Evolutionary conservation across 257 asterid genomes (phyloP).

Genomic region (Parsonsia alboflavescens): DNA sequence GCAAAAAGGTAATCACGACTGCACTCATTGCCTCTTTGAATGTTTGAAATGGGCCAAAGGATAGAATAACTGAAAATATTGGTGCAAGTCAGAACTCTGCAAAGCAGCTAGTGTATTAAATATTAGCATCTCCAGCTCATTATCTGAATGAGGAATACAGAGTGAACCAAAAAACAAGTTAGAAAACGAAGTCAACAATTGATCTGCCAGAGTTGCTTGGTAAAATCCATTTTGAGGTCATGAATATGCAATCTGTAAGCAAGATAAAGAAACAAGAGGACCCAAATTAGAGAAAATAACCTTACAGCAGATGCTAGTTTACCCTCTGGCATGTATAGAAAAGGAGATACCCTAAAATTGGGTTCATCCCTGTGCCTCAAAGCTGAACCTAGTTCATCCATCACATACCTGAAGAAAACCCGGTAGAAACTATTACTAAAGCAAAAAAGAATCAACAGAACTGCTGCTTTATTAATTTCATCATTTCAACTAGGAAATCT

Average conservation of each 20-base stretch:
- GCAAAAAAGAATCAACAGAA: background rate
- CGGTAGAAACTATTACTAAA: slow-evolving; percentile 12
- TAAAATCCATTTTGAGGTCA: background rate
- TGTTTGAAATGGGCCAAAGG: slow-evolving; percentile 68
- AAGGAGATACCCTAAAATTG: slow-evolving; percentile 86
- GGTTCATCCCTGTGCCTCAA: slow-evolving; percentile 91
- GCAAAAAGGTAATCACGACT: slow-evolving; percentile 80
- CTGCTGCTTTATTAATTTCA: background rate
- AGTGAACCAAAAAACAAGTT: background rate
- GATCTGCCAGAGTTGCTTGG: background rate
- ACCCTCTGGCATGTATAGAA: slow-evolving; percentile 97
- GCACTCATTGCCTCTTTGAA: slow-evolving; percentile 77
- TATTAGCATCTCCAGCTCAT: background rate
- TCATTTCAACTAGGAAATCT: slow-evolving; percentile 3
- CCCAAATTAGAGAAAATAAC: slow-evolving; percentile 39
- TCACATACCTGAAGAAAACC: slow-evolving; percentile 65
- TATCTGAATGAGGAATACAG: background rate
- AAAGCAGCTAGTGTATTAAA: background rate
- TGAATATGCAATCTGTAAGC: background rate
- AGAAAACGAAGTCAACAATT: background rate
- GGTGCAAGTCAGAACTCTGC: slow-evolving; percentile 19
- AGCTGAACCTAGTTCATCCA: slow-evolving; percentile 99
- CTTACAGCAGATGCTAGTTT: slow-evolving; percentile 86
- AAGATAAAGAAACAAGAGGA: background rate
- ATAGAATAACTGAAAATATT: slow-evolving; percentile 64